Percentiles rank a stretch among this genome's conserved stretches.
phyloP scores from a whole-genome alignment of 2,329 filamentous ascomycete genomes.

The Hymenoscyphus infarciens region DNA sequence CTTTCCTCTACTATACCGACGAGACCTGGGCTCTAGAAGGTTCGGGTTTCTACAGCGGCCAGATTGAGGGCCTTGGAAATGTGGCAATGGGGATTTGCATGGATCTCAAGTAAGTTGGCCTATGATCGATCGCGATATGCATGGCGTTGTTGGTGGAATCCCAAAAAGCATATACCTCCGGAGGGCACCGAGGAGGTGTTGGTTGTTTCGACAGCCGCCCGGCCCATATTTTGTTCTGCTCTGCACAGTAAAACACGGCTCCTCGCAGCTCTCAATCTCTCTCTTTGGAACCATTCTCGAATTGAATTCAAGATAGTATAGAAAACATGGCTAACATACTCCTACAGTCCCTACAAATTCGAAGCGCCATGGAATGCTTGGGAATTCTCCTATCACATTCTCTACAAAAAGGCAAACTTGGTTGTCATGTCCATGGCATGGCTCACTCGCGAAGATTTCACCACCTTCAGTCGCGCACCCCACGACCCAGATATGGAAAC shows the following conservation, averaged over 20 bases:
- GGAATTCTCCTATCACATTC: conserved; percentile 49
- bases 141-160: conserved; percentile 1
- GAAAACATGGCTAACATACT: conserved; percentile 20
- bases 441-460: conserved; percentile 57
- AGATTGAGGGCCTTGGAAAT: conserved; percentile 47
- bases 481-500: conserved; percentile 68
- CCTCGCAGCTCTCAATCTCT: neutral
- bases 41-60: conserved; percentile 44
- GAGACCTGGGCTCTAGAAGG: conserved; percentile 60
- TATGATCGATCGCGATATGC: conserved; percentile 6
- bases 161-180: neutral
- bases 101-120: conserved; percentile 53
- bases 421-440: conserved; percentile 76
- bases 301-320: neutral
- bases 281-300: neutral
- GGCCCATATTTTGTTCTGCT: neutral
- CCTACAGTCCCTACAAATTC: conserved; percentile 47
- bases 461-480: conserved; percentile 44
- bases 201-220: neutral
- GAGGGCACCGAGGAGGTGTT: neutral
- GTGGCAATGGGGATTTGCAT: conserved; percentile 61
- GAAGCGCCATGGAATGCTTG: conserved; percentile 48
- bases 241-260: neutral
- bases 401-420: conserved; percentile 54
- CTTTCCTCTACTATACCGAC: conserved; percentile 55